Conservation (phyloP, 164 flowering plant species). For the Akebia trifoliata region DNA sequence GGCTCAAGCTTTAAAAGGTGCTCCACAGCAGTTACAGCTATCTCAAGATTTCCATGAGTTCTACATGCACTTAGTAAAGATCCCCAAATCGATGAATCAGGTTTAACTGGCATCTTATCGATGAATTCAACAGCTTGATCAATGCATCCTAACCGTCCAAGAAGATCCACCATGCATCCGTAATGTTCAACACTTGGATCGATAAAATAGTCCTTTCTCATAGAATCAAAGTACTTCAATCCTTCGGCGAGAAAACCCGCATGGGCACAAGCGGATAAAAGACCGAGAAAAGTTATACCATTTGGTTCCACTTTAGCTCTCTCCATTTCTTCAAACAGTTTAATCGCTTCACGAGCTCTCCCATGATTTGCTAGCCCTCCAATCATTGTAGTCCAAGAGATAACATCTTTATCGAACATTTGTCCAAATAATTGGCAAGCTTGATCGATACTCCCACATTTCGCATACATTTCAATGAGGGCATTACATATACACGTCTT, state of each 20-base stretch:
- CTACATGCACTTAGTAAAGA: constrained; percentile 30
- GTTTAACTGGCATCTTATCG: constrained; percentile 18
- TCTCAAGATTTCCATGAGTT: constrained; percentile 21
- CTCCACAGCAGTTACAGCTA: constrained; percentile 24
- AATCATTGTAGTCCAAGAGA: constrained; percentile 33
- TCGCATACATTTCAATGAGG: constrained; percentile 67
- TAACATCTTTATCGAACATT: constrained; percentile 24
- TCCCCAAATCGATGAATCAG: constrained; percentile 33
- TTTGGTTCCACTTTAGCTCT: constrained; percentile 21
- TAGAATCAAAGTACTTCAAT: constrained; percentile 23
- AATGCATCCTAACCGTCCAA: constrained; percentile 26
- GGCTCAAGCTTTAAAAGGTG: constrained; percentile 29
- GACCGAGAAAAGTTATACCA: constrained; percentile 26
- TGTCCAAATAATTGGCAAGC: constrained; percentile 19
- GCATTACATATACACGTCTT: constrained; percentile 56
- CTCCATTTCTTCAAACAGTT: constrained; percentile 24
- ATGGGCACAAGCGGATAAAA: constrained; percentile 32
- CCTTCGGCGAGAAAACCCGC: constrained; percentile 25
- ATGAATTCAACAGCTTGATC: constrained; percentile 26
- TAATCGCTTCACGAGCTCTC: constrained; percentile 21
- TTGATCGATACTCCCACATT: constrained; percentile 28
- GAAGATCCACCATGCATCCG: constrained; percentile 35
- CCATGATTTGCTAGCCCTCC: constrained; percentile 28
- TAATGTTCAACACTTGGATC: constrained; percentile 31
- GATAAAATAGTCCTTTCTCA: constrained; percentile 21